These are phyloP conservation scores for Bidens hawaiensis DNA, from an alignment of 140 eudicot genomes.

Conservation along the genomic window DNA sequence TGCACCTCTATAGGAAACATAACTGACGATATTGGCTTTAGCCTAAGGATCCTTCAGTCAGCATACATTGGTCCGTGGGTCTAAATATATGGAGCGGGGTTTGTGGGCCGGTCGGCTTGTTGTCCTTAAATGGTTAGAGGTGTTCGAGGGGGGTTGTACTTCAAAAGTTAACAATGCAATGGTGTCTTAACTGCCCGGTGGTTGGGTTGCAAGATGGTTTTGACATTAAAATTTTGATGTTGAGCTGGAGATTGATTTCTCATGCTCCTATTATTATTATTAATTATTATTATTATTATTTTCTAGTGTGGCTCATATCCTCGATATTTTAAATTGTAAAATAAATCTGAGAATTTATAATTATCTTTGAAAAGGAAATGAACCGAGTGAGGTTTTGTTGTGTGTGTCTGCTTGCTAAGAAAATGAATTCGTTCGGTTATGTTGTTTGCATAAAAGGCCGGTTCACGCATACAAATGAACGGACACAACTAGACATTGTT, in stretches of 20 bases:
- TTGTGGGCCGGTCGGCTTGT: background rate
- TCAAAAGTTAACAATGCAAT: constrained; percentile 6
- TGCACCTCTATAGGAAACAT: too few species aligned
- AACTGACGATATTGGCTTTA: background rate
- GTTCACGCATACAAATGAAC: too few species aligned
- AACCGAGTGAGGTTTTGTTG: too few species aligned
- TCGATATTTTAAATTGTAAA: too few species aligned
- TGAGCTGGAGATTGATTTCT: background rate
- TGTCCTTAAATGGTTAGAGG: background rate
- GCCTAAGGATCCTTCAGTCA: background rate
- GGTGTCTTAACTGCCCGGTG: constrained; percentile 8
- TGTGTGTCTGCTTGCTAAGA: too few species aligned
- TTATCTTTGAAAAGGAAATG: too few species aligned
- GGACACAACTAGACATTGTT: too few species aligned
- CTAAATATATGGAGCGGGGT: background rate
- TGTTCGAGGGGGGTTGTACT: constrained; percentile 10
- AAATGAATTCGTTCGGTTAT: too few species aligned
- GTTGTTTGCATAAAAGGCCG: too few species aligned
- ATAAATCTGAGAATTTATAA: too few species aligned
- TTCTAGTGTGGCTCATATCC: background rate
- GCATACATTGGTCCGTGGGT: background rate
- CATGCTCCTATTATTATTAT: too few species aligned
- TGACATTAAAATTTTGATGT: background rate
- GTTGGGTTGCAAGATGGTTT: constrained; percentile 20
- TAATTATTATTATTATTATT: too few species aligned